Evolutionary conservation across 345 rosid genomes (phyloP).

Genomic region (Eucalyptus tenuipes): DNA sequence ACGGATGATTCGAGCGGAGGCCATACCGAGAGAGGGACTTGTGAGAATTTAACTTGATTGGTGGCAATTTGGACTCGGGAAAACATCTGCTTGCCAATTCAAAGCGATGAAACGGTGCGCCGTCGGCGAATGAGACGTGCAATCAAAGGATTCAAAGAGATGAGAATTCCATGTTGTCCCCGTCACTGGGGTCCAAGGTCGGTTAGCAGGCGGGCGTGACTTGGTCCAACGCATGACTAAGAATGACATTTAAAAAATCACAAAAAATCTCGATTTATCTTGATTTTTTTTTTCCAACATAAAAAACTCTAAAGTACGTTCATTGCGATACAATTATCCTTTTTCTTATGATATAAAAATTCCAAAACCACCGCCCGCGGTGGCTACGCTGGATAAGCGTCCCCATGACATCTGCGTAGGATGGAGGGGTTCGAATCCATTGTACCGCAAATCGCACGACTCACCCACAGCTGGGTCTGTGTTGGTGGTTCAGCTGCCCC

Average conservation of each 20-base stretch:
- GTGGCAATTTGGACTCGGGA: neutral
- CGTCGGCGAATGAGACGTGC: neutral
- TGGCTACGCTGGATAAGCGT: no score
- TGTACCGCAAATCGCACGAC: no score
- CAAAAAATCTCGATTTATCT: neutral
- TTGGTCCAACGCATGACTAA: neutral
- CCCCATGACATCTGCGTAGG: no score
- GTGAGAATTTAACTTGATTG: neutral
- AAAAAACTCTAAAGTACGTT: rapidly evolving
- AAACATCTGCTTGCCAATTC: neutral
- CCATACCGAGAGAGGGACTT: neutral
- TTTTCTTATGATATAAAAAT: no score
- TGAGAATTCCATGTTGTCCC: neutral
- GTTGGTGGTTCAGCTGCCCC: no score
- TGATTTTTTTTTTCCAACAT: no score
- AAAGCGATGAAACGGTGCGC: neutral
- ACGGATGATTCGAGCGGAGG: neutral
- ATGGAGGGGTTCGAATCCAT: no score
- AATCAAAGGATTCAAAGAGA: neutral
- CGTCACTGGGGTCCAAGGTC: neutral
- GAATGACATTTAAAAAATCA: neutral
- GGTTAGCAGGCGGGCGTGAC: neutral
- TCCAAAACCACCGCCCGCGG: no score
- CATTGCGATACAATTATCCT: rapidly evolving
- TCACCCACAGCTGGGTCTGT: no score